Base-by-base conservation (phyloP, 73 alveolate genomes). In the Urostyla sp. region DNA sequence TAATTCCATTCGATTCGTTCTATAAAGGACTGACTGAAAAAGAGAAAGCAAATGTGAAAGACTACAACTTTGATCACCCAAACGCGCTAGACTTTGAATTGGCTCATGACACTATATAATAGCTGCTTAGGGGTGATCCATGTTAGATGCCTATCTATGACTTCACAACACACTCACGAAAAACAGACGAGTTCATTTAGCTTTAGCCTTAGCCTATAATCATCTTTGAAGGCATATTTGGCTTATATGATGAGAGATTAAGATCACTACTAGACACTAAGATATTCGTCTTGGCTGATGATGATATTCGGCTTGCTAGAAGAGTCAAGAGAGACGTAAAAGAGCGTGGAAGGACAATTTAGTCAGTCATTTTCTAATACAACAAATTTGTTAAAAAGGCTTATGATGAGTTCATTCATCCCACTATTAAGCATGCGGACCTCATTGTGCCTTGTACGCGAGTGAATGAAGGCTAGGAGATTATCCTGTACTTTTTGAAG, bases 141-240 rank as follows among this genome's bases (percentile, higher is more conserved):
- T 87, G 93, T 18, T 78, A 79, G 48, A 87, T 95, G 81, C 99
- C 99, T 2, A 85, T 91, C 46, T 95, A 95, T 83, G 96, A 94
- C 72, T 95, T 95, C 74, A 91, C 89, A 0, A 80, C 96, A 24
- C 96, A 92, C 79, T 36, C 37, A 66, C 72, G 98, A 84, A 57
- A 75, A 57, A 59, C 35, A 24, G 37, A 18, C 59, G 86, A 87
- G 55, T 87, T 80, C 75, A 84, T 3, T 87, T 93, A 32, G 80
- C 84, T 86, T n/a, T 92, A 32, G 49, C 69, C 35, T 96, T 99
- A n/a, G 75, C 87, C 93, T 58, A 85, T 97, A 50, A 92, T 97
- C 44, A 91, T 97, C 23, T 89, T 95, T 55, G 99, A 97, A 78
- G 99, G 99, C 24, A 97, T 97, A 37, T 84, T 97, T 69, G 94